Conservation (phyloP, 1,284 basidiomycete genomes). For the Amylostereum areolatum region DNA sequence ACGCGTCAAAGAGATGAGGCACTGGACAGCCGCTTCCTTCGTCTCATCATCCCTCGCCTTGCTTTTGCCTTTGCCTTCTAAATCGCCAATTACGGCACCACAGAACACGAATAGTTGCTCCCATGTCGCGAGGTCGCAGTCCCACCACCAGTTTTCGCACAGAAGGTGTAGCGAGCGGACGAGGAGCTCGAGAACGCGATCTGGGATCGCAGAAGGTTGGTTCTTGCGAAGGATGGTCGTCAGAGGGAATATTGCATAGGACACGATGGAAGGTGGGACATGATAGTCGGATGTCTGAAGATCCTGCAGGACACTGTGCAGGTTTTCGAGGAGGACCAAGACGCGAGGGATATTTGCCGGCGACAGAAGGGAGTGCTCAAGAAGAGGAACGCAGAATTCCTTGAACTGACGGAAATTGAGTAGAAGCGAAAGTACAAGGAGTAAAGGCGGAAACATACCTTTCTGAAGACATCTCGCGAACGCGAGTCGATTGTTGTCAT, state of each 20-base stretch:
- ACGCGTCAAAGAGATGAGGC: conserved; percentile 52
- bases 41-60: conserved; percentile 73
- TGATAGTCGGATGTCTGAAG: conserved; percentile 30
- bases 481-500: neutral
- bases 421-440: neutral
- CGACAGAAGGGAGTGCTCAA: conserved; percentile 56
- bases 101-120: conserved; percentile 82
- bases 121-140: conserved; percentile 60
- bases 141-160: conserved; percentile 76
- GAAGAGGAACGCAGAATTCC: conserved; percentile 69
- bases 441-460: conserved; percentile 19
- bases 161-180: conserved; percentile 57
- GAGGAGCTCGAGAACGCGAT: conserved; percentile 73
- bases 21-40: conserved; percentile 55
- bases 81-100: conserved; percentile 59
- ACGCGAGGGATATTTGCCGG: conserved; percentile 46
- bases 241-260: conserved; percentile 84
- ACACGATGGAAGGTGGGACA: conserved; percentile 62
- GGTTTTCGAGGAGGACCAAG: conserved; percentile 44
- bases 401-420: conserved; percentile 52
- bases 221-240: conserved; percentile 78
- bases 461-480: conserved; percentile 26
- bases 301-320: conserved; percentile 42
- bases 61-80: conserved; percentile 53
- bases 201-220: conserved; percentile 59